Percentiles rank a stretch among this genome's conserved stretches.
Evolutionary conservation across 441 rosid species (phyloP).

Genomic region (Capsella rubella): DNA sequence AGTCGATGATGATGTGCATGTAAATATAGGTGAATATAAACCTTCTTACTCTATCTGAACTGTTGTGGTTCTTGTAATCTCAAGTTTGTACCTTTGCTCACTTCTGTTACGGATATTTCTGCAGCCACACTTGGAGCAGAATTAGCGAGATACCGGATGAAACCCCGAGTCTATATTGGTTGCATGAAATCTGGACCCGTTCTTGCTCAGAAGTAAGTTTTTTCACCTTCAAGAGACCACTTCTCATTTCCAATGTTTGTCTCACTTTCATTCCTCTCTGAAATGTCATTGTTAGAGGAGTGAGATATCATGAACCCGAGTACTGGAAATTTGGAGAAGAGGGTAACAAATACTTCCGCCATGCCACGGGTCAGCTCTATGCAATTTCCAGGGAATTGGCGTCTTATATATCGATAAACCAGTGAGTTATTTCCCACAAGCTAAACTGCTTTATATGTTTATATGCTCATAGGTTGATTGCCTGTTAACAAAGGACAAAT

Average conservation of each 20-base stretch:
- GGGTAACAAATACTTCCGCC: conserved; percentile 94
- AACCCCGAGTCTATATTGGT: conserved; percentile 77
- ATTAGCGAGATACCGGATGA: conserved; percentile 65
- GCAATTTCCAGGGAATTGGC: conserved; percentile 89
- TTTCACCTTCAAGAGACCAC: conserved; percentile 17
- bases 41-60: conserved; percentile 6
- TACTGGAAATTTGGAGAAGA: conserved; percentile 92
- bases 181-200: conserved; percentile 96
- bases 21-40: conserved; percentile 71
- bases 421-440: conserved; percentile 54
- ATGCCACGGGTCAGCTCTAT: conserved; percentile 93
- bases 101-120: conserved; percentile 28
- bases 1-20: conserved; percentile 95
- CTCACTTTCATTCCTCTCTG: conserved; percentile 25
- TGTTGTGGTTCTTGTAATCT: conserved; percentile 23
- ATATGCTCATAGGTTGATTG: neutral
- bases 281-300: conserved; percentile 60
- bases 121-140: conserved; percentile 81
- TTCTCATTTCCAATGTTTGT: conserved; percentile 18
- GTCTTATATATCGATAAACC: conserved; percentile 82
- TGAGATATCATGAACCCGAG: conserved; percentile 94
- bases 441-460: neutral
- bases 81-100: conserved; percentile 15
- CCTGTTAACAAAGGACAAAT: conserved; percentile 14
- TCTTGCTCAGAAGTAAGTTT: conserved; percentile 81